Base-by-base conservation (phyloP, 192 early-diverging fungal species). In the Pilobolus umbonatus region DNA sequence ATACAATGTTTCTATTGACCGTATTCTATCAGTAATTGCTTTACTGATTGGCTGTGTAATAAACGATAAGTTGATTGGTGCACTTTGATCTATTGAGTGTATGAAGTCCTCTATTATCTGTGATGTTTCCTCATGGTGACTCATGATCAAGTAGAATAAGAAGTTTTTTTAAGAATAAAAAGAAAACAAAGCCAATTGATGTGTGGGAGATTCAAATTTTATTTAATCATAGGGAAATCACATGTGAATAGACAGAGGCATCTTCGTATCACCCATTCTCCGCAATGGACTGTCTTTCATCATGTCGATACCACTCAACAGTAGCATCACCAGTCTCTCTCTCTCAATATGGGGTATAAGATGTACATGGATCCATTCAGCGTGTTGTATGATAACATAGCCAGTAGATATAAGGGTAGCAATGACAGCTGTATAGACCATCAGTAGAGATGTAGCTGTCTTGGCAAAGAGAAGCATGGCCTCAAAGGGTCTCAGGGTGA, bases 401-500 rank as follows among this genome's bases (percentile, higher is more conserved):
- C 39, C 64, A 15, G 55, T 49, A 1, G 48, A 52, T 6, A 60
- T 55, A 21, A 57, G 12, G 3, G 53, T 38, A 0, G 60, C 55
- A 2, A 49, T 59, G 5, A 58, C 31, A 9, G 69, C 69, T 2
- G 46, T 32, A 40, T 71, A 71, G 0, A 58, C 31, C 7, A 65
- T 25, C 38, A 25, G 51, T 4, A 65, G 57, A 0, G 53, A 34
- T 0, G 48, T 24, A 2, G 35, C 59, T 6, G 39, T 42, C 17
- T 61, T 65, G 4, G 63, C 48, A 9, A 71, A 42, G 1, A 71
- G 54, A 1, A 61, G 2, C 34, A 71, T 56, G 17, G 62, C 69
- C 10, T 71, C 57, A 22, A 61, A 47, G 0, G 69, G 69, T 19
- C 62, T 44, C 42, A 65, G 10, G 12, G 60, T 62, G 36, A 76